Base-by-base conservation (phyloP, 306 rosid genomes). In the Fragaria ananassa region DNA sequence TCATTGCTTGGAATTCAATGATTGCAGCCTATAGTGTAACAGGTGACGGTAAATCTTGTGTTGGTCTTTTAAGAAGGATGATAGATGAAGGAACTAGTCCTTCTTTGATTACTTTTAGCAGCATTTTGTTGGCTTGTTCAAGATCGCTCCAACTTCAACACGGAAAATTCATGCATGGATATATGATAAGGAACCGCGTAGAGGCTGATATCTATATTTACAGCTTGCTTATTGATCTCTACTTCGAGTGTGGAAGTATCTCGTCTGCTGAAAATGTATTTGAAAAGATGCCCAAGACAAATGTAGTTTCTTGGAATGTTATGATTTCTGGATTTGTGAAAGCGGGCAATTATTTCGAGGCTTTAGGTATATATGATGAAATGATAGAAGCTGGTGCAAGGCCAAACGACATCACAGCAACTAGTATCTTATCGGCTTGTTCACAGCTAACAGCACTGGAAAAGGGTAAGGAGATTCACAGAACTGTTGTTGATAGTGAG, bases 1-100 rank as follows among this genome's bases (percentile, higher is more conserved):
- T 80, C 45, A 80, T 93, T 81, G 83, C 98, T 69, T 93, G 96
- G 94, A 93, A 93, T 82, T 85, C 96, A 70, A 79, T 93, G 87
- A 86, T 93, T 75, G 71, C 79, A 37, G 91, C 87, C 61, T 89
- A 86, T 81, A 82, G 89, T 67, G 79, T 89, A 76, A 87, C 76
- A 81, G 94, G 96, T 67, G 98, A 93, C 78, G 79, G 83, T 65
- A 60, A 74, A 63, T 86, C 94, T 35, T 93, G 96, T 80, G 72
- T 93, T 71, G 78, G 80, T 76, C 88, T 89, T 74, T 84, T 93
- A 70, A 57, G 58, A 77, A 89, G 91, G 88, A 93, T 93, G 98
- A 79, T 61, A 42, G 62, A 74, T 15, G 93, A 85, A 71, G 85
- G 91, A 71, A 69, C 76, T 56, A 79, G 80, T 56, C 98, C 98